These are phyloP conservation scores for Saccharomyces hybrid DNA, from an alignment of 1,139 yeast genomes.

Conservation along the genomic window DNA sequence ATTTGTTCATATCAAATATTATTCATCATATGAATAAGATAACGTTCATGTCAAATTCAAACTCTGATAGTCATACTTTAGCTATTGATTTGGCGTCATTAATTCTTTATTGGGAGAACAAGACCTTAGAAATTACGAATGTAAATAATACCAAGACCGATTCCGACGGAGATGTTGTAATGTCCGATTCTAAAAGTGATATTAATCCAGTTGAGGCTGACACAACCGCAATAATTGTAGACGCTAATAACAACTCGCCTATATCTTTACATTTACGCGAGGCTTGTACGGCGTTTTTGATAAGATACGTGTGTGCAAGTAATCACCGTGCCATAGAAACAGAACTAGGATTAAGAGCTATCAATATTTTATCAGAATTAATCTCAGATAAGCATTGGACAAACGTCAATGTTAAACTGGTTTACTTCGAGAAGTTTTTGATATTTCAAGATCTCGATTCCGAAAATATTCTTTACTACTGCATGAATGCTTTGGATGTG, in stretches of 20 bases:
- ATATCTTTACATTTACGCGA: constrained; percentile 80
- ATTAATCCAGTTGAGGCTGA: not conserved
- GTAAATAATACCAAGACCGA: constrained; percentile 23
- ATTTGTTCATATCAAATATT: constrained; percentile 79
- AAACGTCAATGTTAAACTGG: constrained; percentile 74
- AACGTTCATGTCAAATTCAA: constrained; percentile 72
- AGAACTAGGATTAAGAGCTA: constrained; percentile 72
- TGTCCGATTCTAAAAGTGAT: constrained; percentile 11
- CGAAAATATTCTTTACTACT: constrained; percentile 52
- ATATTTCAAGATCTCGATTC: constrained; percentile 70
- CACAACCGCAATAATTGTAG: constrained; percentile 5
- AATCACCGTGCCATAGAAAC: constrained; percentile 81
- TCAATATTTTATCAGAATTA: constrained; percentile 65
- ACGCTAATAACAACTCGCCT: constrained; percentile 16
- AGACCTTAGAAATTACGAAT: constrained; percentile 27
- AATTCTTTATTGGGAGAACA: constrained; percentile 76
- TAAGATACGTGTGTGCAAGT: constrained; percentile 80
- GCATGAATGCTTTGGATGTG: constrained; percentile 86
- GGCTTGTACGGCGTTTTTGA: constrained; percentile 84
- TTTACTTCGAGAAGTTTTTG: constrained; percentile 79
- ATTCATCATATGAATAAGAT: constrained; percentile 94
- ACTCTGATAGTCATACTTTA: constrained; percentile 70
- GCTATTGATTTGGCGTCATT: constrained; percentile 88
- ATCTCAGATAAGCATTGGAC: constrained; percentile 74
- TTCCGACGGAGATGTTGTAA: constrained; percentile 25